These are phyloP conservation scores for Osmanthus fragrans DNA, from an alignment of 257 asterid genomes.

Conservation along the genomic window DNA sequence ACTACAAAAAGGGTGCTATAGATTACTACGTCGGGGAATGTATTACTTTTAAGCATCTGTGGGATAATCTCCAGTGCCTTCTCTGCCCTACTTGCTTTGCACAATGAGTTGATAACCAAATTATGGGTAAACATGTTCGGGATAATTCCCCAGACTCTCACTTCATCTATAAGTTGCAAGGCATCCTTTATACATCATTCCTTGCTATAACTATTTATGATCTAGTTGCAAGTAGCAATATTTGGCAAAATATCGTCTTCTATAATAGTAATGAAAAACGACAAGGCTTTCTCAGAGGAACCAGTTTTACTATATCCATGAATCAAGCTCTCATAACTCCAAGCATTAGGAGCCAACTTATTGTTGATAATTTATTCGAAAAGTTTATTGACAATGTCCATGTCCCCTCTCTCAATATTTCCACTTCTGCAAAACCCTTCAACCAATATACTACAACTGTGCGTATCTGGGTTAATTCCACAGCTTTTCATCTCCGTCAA, in stretches of 20 bases:
- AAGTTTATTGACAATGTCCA: slow-evolving; percentile 43
- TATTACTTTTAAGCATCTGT: too few relatives aligned
- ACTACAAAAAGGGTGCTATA: too few relatives aligned
- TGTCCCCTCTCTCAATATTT: slow-evolving; percentile 40
- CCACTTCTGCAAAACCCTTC: slow-evolving; percentile 51
- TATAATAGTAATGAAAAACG: slow-evolving; percentile 29
- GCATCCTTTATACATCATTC: slow-evolving; percentile 45
- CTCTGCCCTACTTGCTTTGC: too few relatives aligned
- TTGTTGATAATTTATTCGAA: slow-evolving; percentile 56
- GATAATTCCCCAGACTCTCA: slow-evolving; percentile 34
- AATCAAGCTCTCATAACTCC: slow-evolving; percentile 38
- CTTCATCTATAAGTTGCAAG: slow-evolving; percentile 33
- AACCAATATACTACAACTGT: slow-evolving; percentile 59
- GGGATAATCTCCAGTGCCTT: too few relatives aligned
- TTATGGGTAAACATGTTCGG: too few relatives aligned
- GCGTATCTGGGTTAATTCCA: slow-evolving; percentile 48
- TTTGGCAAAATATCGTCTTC: slow-evolving; percentile 31
- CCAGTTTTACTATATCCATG: slow-evolving; percentile 46
- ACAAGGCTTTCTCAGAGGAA: slow-evolving; percentile 36
- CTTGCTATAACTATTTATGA: slow-evolving; percentile 36
- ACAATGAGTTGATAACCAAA: too few relatives aligned
- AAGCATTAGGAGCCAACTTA: slow-evolving; percentile 40
- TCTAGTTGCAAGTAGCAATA: slow-evolving; percentile 35
- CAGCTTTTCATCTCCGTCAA: slow-evolving; percentile 48
- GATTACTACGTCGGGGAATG: too few relatives aligned